Evolutionary conservation across 371 early-diverging fungal genomes (phyloP).

Genomic region (Enterocytospora artemiae): DNA sequence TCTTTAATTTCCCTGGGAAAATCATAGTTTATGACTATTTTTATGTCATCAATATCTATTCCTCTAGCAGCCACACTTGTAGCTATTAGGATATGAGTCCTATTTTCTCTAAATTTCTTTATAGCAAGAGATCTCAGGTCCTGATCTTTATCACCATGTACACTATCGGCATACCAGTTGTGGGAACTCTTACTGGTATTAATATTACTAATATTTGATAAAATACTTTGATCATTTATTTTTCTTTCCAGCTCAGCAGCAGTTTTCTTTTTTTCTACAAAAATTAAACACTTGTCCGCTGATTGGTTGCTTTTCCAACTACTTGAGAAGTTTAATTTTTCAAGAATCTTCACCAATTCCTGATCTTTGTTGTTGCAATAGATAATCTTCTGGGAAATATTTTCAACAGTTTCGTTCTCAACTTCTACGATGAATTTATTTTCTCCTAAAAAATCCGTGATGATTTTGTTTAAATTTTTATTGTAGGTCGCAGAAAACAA

Average conservation of each 20-base stretch:
- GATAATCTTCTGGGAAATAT: slow-evolving; percentile 68
- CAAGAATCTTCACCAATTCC: slow-evolving; percentile 71
- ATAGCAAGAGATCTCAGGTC: slow-evolving; percentile 66
- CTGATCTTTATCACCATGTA: slow-evolving; percentile 49
- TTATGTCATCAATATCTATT: slow-evolving; percentile 92
- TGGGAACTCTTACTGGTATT: not conserved
- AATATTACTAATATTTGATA: not conserved
- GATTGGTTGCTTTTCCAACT: slow-evolving; percentile 26
- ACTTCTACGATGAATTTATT: slow-evolving; percentile 39
- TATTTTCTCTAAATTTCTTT: slow-evolving; percentile 81
- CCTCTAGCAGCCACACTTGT: slow-evolving; percentile 95
- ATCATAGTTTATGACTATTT: slow-evolving; percentile 96
- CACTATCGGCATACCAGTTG: not conserved
- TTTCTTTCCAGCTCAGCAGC: slow-evolving; percentile 71
- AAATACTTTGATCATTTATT: slow-evolving; percentile 74
- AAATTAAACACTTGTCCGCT: slow-evolving; percentile 72
- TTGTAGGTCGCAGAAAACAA: slow-evolving; percentile 53
- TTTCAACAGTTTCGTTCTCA: slow-evolving; percentile 34
- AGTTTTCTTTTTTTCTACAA: slow-evolving; percentile 76
- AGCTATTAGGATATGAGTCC: slow-evolving; percentile 84
- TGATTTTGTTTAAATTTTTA: slow-evolving; percentile 31
- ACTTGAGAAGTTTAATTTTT: slow-evolving; percentile 70
- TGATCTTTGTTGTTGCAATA: slow-evolving; percentile 75
- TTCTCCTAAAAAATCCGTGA: slow-evolving; percentile 23
- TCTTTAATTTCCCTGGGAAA: slow-evolving; percentile 81